A percentile compares a stretch with the other conserved stretches of the same genome.
phyloP scores from a whole-genome alignment of 2,329 filamentous ascomycete genomes.

The Aspergillus pseudoterreus region DNA sequence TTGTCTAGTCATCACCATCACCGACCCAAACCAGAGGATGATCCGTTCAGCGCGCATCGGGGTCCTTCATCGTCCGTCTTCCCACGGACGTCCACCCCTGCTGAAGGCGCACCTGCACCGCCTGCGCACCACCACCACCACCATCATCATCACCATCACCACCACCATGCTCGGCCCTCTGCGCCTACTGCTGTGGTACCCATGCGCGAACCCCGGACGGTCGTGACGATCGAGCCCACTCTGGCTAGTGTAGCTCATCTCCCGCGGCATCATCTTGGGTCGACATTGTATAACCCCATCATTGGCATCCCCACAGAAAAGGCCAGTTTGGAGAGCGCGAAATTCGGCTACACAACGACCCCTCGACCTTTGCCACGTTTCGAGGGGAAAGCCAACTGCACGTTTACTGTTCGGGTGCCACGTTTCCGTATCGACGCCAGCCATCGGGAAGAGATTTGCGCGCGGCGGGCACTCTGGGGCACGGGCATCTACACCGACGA shows the following conservation, averaged over 20 bases:
- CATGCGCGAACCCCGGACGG: conserved; percentile 59
- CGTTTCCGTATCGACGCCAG: conserved; percentile 67
- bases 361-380: conserved; percentile 75
- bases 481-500: conserved; percentile 95
- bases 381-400: conserved; percentile 79
- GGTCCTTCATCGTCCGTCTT: conserved; percentile 23
- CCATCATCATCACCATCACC: conserved; percentile 45
- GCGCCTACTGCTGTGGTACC: conserved; percentile 24
- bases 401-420: conserved; percentile 81
- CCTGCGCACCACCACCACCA: conserved; percentile 38
- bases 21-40: conserved; percentile 52
- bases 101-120: conserved; percentile 18
- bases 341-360: conserved; percentile 55
- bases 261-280: conserved; percentile 77
- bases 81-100: conserved; percentile 26
- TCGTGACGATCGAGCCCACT: conserved; percentile 66
- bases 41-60: conserved; percentile 29
- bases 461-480: conserved; percentile 80
- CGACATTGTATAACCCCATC: conserved; percentile 72
- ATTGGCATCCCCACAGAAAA: conserved; percentile 49
- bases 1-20: conserved; percentile 49
- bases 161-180: conserved; percentile 24
- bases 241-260: conserved; percentile 67
- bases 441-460: conserved; percentile 78
- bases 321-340: conserved; percentile 45